These are phyloP conservation scores for Fusarium acutatum DNA, from an alignment of 2,329 filamentous ascomycete species.

Conservation along the genomic window DNA sequence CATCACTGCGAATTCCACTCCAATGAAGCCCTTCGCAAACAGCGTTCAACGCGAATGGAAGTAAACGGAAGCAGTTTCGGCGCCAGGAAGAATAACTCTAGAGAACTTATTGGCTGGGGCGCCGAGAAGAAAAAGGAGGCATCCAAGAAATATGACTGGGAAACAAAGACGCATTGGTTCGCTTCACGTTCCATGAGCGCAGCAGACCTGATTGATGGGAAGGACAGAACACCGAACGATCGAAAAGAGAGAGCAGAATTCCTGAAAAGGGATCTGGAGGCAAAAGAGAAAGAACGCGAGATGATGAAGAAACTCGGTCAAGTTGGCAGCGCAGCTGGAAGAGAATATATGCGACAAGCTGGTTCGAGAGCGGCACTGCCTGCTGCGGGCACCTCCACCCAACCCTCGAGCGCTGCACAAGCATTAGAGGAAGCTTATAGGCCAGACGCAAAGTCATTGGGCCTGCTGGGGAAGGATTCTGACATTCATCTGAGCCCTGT, in stretches of 20 bases:
- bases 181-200: conserved; percentile 61
- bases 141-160: conserved; percentile 60
- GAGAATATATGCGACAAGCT: conserved; percentile 71
- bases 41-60: conserved; percentile 73
- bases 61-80: conserved; percentile 74
- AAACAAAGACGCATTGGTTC: conserved; percentile 66
- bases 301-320: conserved; percentile 73
- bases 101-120: conserved; percentile 28
- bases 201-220: conserved; percentile 71
- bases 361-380: conserved; percentile 27
- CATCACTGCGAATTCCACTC: conserved; percentile 94
- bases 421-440: conserved; percentile 43
- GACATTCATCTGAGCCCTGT: conserved; percentile 66
- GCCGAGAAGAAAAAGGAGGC: conserved; percentile 24
- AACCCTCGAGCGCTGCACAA: conserved; percentile 29
- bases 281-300: conserved; percentile 76
- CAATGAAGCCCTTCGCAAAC: conserved; percentile 80
- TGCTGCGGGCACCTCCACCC: conserved; percentile 16
- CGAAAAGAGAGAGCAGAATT: conserved; percentile 71
- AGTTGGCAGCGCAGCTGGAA: conserved; percentile 71
- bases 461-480: conserved; percentile 47
- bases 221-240: conserved; percentile 64
- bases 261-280: conserved; percentile 69
- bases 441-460: conserved; percentile 53
- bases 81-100: conserved; percentile 44